Evolutionary conservation across 257 asterid genomes (phyloP), one percentile per base, ranked within the genome.

Genomic region (Anisodus tanguticus): DNA sequence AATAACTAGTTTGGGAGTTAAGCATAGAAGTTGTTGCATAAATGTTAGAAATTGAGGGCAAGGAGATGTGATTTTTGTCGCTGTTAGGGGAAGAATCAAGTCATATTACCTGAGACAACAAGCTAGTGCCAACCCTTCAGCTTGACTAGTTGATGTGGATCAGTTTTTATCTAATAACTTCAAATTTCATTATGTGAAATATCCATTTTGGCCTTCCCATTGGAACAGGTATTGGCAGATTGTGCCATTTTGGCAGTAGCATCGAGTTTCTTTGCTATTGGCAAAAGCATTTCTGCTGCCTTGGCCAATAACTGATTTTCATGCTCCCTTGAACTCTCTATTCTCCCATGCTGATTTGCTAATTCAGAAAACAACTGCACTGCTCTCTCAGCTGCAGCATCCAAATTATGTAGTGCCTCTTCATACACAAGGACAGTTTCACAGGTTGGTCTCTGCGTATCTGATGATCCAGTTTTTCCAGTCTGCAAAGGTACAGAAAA

Each of bases 391-490:
- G 91, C 88, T 84, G 92, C 96, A 82, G 84, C 85, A 83, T 92
- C 94, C 89, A 92, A 84, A 84, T 86, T 82, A 67, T 77, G 68
- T 85, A 89, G 26, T 55, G 94, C 93, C 84, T 89, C 92, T 85
- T 89, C 90, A 63, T 91, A 90, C 60, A 84, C 83, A 67, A 58
- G 78, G 70, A 67, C 60, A 8, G 80, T 66, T 80, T 86, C 82
- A 82, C 82, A 45, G 26, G 82, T 86, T 76, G 55, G 31, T 83
- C 74, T 9, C 11, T 74, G 81, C 0, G 10, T 74, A 74, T 22
- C 6, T 2, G 45, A 5, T 37, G 81, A 82, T 63, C 83, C 67
- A 22, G 31, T 45, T 78, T 63, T 83, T 86, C 83, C 81, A 66
- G 54, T 66, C 81, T 74, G 60, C 81, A 74, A 9, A 74, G 81